These are phyloP conservation scores for Fonsecaea nubica DNA, from an alignment of 2,329 filamentous ascomycete species.

Conservation along the genomic window DNA sequence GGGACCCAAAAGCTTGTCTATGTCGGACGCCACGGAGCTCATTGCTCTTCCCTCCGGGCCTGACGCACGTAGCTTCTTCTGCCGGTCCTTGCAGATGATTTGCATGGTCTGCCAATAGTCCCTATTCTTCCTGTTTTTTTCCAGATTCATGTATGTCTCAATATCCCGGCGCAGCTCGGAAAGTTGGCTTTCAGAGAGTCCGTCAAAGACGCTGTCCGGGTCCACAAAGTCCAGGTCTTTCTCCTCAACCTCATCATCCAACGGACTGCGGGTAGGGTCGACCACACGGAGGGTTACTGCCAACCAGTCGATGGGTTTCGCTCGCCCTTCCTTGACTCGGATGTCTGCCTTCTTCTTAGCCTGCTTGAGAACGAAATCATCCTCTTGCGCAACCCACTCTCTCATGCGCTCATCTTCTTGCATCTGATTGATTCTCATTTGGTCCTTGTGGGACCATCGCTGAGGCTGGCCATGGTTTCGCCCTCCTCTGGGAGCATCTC, in stretches of 20 bases:
- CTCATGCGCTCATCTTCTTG: conserved; percentile 79
- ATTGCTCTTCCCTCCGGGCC: conserved; percentile 74
- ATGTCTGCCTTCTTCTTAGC: conserved; percentile 98
- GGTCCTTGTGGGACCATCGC: conserved; percentile 47
- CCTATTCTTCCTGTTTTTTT: conserved; percentile 76
- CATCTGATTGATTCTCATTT: conserved; percentile 59
- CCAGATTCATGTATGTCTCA: conserved; percentile 76
- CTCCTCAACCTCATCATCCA: conserved; percentile 83
- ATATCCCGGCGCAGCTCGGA: conserved; percentile 83
- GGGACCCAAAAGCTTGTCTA: conserved; percentile 83
- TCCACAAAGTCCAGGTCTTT: conserved; percentile 79
- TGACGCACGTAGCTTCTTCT: conserved; percentile 67
- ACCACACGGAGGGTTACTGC: conserved; percentile 89
- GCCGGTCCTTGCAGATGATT: conserved; percentile 78
- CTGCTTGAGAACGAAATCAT: conserved; percentile 93
- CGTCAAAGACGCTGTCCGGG: conserved; percentile 80
- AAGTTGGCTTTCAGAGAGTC: conserved; percentile 70
- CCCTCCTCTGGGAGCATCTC: conserved; percentile 11
- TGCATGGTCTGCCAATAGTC: conserved; percentile 93
- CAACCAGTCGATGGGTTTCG: conserved; percentile 91
- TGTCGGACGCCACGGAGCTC: conserved; percentile 81
- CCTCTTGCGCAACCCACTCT: conserved; percentile 90
- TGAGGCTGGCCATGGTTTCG: conserved; percentile 26
- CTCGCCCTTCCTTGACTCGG: conserved; percentile 86
- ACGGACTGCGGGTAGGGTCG: conserved; percentile 76